These are phyloP conservation scores for Paspalum notatum DNA, from an alignment of 176 grass and related monocot species.

Conservation along the genomic window DNA sequence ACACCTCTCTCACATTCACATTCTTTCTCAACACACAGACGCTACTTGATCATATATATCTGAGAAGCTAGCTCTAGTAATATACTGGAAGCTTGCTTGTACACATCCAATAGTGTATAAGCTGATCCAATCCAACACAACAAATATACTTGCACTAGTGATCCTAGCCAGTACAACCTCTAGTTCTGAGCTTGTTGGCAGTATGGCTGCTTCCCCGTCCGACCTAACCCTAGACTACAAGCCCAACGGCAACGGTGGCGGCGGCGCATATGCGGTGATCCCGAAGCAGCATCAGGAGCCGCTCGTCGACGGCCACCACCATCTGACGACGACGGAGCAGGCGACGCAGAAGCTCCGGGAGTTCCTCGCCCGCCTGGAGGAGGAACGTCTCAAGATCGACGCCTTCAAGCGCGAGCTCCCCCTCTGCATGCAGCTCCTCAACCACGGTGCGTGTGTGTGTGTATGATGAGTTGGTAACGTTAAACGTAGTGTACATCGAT, in stretches of 20 bases:
- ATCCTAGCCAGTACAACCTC: background rate
- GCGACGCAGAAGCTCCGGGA: conserved; percentile 80
- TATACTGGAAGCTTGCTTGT: conserved; percentile 20
- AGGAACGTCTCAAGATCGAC: conserved; percentile 94
- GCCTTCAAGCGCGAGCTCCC: conserved; percentile 99
- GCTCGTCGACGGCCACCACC: conserved; percentile 42
- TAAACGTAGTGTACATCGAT: background rate
- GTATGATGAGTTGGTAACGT: no score
- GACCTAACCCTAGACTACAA: conserved; percentile 95
- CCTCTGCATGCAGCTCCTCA: conserved; percentile 97
- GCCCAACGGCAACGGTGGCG: conserved; percentile 39
- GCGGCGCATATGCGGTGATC: conserved; percentile 18
- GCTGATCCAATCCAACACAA: background rate
- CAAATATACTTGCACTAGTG: conserved; percentile 31
- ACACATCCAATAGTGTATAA: background rate
- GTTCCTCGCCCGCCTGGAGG: conserved; percentile 76
- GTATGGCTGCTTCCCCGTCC: conserved; percentile 83
- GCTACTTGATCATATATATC: conserved; percentile 42
- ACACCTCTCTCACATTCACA: conserved; percentile 9
- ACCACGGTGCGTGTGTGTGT: conserved; percentile 47
- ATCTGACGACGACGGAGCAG: conserved; percentile 45
- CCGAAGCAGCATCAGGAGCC: conserved; percentile 38
- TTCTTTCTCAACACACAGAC: background rate
- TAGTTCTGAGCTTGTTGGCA: background rate
- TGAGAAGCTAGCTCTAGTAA: background rate